These are phyloP conservation scores for Physcia stellaris DNA, from an alignment of 495 filamentous ascomycete genomes.

Conservation along the genomic window DNA sequence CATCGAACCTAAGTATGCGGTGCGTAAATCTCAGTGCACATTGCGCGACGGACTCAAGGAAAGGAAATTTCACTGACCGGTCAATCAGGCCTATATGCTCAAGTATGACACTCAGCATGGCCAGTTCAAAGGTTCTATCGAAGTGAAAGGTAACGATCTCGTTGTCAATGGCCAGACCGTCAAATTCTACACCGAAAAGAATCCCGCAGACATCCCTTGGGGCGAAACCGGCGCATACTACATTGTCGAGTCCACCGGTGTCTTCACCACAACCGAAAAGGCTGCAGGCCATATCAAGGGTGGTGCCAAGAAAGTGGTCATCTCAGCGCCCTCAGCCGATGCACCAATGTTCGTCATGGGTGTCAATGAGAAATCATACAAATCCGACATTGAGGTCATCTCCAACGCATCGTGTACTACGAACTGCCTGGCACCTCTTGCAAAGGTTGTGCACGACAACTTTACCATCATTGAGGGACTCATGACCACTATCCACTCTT, in stretches of 20 bases:
- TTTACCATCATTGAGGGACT: conserved; percentile 95
- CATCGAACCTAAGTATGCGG: conserved; percentile 96
- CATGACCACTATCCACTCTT: conserved; percentile 99
- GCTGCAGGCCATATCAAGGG: conserved; percentile 92
- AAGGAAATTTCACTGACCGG: conserved; percentile 7
- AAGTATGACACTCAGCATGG: conserved; percentile 98
- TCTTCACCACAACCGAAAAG: conserved; percentile 98
- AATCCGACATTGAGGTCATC: conserved; percentile 75
- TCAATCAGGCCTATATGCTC: conserved; percentile 85
- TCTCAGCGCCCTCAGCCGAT: conserved; percentile 97
- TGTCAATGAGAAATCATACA: conserved; percentile 92
- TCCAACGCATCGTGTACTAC: conserved; percentile 99
- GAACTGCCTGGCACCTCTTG: conserved; percentile 97
- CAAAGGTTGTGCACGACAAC: conserved; percentile 98
- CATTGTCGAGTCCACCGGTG: conserved; percentile 97
- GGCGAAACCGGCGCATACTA: conserved; percentile 77
- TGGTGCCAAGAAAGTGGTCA: conserved; percentile 99
- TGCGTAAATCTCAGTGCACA: conserved; percentile 37
- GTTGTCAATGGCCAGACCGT: conserved; percentile 90
- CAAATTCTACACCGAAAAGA: conserved; percentile 88
- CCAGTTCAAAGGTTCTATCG: conserved; percentile 82
- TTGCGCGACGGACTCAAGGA: background rate
- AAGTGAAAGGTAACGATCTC: conserved; percentile 60
- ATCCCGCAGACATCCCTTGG: conserved; percentile 90
- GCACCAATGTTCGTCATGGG: conserved; percentile 99